Conservation (phyloP, 1,284 basidiomycete species). For the Papiliotrema nemorosa region DNA sequence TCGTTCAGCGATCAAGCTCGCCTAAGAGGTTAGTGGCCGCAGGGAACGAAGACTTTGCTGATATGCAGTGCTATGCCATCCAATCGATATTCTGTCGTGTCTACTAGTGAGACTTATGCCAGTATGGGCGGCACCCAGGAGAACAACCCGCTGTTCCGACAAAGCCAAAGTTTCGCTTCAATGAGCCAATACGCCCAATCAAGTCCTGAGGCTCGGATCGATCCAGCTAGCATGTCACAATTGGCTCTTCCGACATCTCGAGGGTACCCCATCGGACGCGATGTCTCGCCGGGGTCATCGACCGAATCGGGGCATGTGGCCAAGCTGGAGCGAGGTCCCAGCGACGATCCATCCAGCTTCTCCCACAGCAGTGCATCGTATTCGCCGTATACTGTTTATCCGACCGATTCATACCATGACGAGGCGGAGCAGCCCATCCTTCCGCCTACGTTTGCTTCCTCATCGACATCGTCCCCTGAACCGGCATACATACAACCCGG, state of each 20-base stretch:
- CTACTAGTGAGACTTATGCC: conserved; percentile 65
- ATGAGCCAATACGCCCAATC: conserved; percentile 52
- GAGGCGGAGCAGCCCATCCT: conserved; percentile 59
- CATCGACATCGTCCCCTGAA: conserved; percentile 18
- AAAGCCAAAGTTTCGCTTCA: conserved; percentile 37
- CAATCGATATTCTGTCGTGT: conserved; percentile 69
- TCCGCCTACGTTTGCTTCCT: conserved; percentile 14
- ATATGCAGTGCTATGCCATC: conserved; percentile 15
- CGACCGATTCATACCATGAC: conserved; percentile 33
- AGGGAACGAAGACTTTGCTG: background rate
- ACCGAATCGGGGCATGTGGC: conserved; percentile 33
- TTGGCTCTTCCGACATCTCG: conserved; percentile 55
- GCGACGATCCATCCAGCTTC: conserved; percentile 21
- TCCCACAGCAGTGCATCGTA: conserved; percentile 8
- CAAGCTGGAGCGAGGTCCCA: conserved; percentile 17
- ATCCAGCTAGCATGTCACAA: conserved; percentile 52
- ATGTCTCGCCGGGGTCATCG: conserved; percentile 34
- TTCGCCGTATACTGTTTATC: conserved; percentile 18
- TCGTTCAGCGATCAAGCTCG: conserved; percentile 38
- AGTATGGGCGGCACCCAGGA: conserved; percentile 46
- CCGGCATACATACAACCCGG: conserved; percentile 34
- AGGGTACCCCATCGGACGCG: conserved; percentile 36
- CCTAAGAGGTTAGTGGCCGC: conserved; percentile 59
- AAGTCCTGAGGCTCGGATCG: conserved; percentile 60
- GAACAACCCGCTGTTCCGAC: conserved; percentile 37